A percentile compares a stretch with the other conserved stretches of the same genome.
phyloP scores from a whole-genome alignment of 1,284 basidiomycete genomes.

The Ceratobasidium sp. region DNA sequence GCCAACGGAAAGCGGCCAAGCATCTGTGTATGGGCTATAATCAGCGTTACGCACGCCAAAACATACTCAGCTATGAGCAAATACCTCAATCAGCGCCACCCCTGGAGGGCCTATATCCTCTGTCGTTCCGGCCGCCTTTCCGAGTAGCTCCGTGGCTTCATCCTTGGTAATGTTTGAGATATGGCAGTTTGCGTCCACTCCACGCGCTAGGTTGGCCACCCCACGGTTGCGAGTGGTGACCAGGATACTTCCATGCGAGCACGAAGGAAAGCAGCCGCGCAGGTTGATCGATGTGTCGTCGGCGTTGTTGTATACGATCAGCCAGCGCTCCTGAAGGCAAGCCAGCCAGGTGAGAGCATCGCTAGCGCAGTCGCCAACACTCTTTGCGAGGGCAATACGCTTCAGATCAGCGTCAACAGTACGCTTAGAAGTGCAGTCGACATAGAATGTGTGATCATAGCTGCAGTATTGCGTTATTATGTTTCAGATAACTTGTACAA shows the following conservation, averaged over 20 bases:
- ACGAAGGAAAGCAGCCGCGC: slow-evolving; percentile 7
- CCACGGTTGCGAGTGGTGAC: slow-evolving; percentile 10
- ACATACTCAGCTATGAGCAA: not conserved
- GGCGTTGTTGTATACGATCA: too few relatives aligned
- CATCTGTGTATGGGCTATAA: not conserved
- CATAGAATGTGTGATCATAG: not conserved
- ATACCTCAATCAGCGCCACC: not conserved
- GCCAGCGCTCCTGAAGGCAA: not conserved
- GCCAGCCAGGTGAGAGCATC: slow-evolving; percentile 4
- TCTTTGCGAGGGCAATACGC: not conserved
- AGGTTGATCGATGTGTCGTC: not conserved
- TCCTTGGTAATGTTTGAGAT: too few relatives aligned
- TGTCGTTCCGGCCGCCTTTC: not conserved
- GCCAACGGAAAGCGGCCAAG: slow-evolving; percentile 25
- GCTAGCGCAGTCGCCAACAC: not conserved
- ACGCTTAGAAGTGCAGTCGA: slow-evolving; percentile 2
- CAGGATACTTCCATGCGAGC: not conserved
- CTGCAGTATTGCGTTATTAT: not conserved
- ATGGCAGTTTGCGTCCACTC: too few relatives aligned
- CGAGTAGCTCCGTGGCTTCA: not conserved
- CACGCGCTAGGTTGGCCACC: too few relatives aligned
- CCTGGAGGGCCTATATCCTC: too few relatives aligned
- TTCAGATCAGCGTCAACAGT: not conserved
- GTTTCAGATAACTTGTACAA: not conserved
- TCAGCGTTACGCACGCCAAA: not conserved